Conservation (phyloP, 106 monocot genomes). For the Amphibolis antarctica region DNA sequence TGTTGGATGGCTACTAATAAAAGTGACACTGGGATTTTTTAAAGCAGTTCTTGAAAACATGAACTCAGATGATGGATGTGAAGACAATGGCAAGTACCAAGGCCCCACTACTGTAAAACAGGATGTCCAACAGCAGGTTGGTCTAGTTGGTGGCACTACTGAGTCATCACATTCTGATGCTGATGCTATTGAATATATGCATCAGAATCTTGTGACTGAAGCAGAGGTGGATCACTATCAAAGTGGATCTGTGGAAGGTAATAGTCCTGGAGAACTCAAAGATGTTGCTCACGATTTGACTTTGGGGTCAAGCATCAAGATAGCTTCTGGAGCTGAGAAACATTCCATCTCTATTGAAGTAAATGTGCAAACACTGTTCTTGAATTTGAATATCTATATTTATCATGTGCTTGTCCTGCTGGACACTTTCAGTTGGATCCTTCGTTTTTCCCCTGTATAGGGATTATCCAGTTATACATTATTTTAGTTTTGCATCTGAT, state of each 20-base stretch:
- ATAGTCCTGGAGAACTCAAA: neutral
- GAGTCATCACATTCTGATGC: neutral
- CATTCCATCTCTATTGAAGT: constrained; percentile 5
- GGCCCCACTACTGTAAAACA: too few species aligned
- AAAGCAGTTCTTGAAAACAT: neutral
- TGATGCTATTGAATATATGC: neutral
- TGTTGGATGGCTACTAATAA: neutral
- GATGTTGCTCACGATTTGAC: neutral
- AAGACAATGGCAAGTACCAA: too few species aligned
- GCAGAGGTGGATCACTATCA: neutral
- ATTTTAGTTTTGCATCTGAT: neutral
- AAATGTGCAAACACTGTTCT: neutral
- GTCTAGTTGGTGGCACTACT: neutral
- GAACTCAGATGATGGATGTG: neutral
- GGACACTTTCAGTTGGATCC: neutral
- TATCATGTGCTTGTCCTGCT: neutral
- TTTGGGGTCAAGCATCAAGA: neutral
- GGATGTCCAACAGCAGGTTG: neutral
- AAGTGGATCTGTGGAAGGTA: neutral
- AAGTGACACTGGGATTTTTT: neutral
- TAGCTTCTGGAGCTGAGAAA: neutral
- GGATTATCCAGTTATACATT: too few species aligned
- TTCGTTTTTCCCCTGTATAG: too few species aligned
- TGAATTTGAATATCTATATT: neutral
- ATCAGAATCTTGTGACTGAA: neutral